Percentiles rank a stretch among this genome's conserved stretches.
Conservation (phyloP, 2,329 filamentous ascomycete species). For the Nannizziopsis barbatae region DNA sequence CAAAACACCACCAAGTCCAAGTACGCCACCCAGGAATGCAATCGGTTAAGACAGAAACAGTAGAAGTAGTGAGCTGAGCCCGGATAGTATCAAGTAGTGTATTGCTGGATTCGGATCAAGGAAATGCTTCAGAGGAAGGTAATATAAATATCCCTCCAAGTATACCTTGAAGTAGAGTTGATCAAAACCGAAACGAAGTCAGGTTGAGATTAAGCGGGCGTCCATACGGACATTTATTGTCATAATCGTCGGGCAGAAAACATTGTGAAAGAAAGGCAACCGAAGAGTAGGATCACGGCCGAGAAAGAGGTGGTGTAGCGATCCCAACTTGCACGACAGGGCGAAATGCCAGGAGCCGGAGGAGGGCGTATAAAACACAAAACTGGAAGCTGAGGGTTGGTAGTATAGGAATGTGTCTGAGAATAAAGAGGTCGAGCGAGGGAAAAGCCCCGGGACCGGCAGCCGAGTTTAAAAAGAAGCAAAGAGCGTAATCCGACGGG, state of each 20-base stretch:
- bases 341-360: neutral
- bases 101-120: no score
- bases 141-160: neutral
- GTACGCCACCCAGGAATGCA: constrained; percentile 4
- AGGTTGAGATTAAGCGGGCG: constrained; percentile 21
- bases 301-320: neutral
- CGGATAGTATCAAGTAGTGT: neutral
- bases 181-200: neutral
- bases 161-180: neutral
- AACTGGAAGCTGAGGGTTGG: no score
- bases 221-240: constrained; percentile 30
- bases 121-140: no score
- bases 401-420: constrained; percentile 3
- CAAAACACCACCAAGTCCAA: constrained; percentile 5
- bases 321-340: neutral
- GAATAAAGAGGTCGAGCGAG: neutral
- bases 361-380: no score
- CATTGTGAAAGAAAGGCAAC: constrained; percentile 20
- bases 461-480: neutral
- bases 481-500: neutral
- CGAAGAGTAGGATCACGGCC: neutral
- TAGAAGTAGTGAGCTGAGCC: neutral
- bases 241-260: constrained; percentile 33
- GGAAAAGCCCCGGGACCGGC: neutral
- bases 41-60: neutral